phyloP scores from a whole-genome alignment of 805 yeast species.

The Cyberlindnera petersonii region DNA sequence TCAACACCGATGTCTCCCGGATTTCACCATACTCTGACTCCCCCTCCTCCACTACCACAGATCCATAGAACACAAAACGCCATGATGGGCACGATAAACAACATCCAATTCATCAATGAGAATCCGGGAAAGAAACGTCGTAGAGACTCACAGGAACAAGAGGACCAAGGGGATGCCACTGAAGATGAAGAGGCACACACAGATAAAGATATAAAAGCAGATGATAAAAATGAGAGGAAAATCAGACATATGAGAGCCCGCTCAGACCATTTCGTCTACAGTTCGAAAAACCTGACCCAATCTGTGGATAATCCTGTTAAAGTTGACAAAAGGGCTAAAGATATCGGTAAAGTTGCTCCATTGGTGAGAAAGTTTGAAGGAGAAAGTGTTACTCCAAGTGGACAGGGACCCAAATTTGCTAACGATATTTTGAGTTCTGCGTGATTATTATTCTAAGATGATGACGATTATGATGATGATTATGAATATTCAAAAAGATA shows the following conservation, averaged over 20 bases:
- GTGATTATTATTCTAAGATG: background rate
- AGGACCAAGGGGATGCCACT: conserved; percentile 18
- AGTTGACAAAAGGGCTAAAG: background rate
- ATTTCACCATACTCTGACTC: conserved; percentile 4
- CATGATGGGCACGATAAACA: conserved; percentile 27
- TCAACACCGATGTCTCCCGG: conserved; percentile 35
- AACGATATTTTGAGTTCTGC: conserved; percentile 24
- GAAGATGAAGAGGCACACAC: conserved; percentile 13
- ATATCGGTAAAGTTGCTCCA: conserved; percentile 3
- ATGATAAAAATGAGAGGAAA: conserved; percentile 8
- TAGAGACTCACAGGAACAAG: conserved; percentile 22
- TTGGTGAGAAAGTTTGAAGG: conserved; percentile 12
- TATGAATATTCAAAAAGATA: background rate
- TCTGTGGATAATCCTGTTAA: background rate
- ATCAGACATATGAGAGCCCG: conserved; percentile 20
- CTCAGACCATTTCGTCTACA: conserved; percentile 19
- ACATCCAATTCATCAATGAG: conserved; percentile 29
- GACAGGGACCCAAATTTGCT: conserved; percentile 24
- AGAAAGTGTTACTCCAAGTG: conserved; percentile 10
- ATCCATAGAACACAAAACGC: conserved; percentile 14
- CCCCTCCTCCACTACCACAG: background rate
- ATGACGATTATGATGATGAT: background rate
- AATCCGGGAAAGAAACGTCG: conserved; percentile 28
- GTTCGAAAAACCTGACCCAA: background rate
- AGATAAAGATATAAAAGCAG: conserved; percentile 3